Evolutionary conservation across 192 early-diverging fungal genomes (phyloP).

Genomic region (Coemansia sp.): DNA sequence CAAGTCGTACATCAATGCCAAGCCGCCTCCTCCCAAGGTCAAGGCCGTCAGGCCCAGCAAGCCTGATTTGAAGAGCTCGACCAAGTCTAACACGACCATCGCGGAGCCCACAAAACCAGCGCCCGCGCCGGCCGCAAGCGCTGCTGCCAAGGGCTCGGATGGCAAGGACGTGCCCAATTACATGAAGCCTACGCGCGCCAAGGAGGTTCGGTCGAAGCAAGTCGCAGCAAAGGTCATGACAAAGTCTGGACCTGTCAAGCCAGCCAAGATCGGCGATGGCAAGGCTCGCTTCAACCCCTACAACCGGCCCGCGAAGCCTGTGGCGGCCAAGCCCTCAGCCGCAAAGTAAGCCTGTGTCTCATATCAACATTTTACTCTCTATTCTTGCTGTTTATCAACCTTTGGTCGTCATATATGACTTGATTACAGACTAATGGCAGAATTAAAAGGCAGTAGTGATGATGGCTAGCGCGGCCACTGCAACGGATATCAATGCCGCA

Average conservation of each 20-base stretch:
- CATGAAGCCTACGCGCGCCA: conserved; percentile 40
- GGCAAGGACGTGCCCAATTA: conserved; percentile 27
- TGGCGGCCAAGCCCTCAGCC: conserved; percentile 10
- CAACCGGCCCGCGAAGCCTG: conserved; percentile 16
- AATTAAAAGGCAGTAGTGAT: conserved; percentile 1
- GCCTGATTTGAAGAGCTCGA: neutral
- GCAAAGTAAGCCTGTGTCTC: conserved; percentile 13
- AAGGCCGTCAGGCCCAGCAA: conserved; percentile 18
- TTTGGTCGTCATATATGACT: no score
- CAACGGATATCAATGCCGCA: neutral
- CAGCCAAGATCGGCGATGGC: neutral
- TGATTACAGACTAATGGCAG: neutral
- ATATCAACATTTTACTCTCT: neutral
- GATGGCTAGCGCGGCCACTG: neutral
- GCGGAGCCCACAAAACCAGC: neutral
- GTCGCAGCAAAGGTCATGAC: neutral
- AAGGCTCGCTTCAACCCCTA: conserved; percentile 37
- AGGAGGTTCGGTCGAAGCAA: conserved; percentile 29
- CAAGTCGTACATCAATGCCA: conserved; percentile 43
- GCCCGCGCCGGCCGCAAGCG: neutral
- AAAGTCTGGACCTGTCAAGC: neutral
- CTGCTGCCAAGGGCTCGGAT: neutral
- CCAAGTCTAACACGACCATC: conserved; percentile 3
- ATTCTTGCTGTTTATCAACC: neutral
- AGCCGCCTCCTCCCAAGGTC: conserved; percentile 19